phyloP scores from a whole-genome alignment of 352 stramenopile genomes.

The Pythium volutum region DNA sequence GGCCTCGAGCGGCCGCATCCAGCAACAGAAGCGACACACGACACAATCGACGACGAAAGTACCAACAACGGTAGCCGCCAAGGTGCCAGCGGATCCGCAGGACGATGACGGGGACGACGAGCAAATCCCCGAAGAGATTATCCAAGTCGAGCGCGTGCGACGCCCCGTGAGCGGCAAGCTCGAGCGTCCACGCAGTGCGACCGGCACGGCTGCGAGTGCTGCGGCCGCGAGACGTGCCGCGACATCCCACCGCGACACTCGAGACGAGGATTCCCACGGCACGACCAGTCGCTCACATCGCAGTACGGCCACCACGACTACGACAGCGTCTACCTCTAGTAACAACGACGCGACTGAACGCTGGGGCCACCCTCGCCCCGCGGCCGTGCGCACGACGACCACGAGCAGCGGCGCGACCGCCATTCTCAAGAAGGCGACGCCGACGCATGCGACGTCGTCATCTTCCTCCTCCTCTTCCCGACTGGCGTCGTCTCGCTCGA shows the following conservation, averaged over 20 bases:
- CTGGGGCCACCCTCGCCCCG: slow-evolving; percentile 44
- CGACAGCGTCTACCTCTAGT: slow-evolving; percentile 23
- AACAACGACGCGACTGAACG: slow-evolving; percentile 49
- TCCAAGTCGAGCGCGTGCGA: slow-evolving; percentile 38
- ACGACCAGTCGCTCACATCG: background rate
- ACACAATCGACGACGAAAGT: background rate
- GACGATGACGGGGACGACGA: slow-evolving; percentile 35
- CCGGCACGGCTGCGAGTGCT: slow-evolving; percentile 22
- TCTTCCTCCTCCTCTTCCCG: slow-evolving; percentile 12
- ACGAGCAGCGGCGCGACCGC: slow-evolving; percentile 33
- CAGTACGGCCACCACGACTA: slow-evolving; percentile 20
- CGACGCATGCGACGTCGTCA: slow-evolving; percentile 16
- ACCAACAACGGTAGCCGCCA: background rate
- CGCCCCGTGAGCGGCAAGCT: slow-evolving; percentile 31
- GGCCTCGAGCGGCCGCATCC: slow-evolving; percentile 15
- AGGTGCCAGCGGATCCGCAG: slow-evolving; percentile 19
- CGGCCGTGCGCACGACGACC: slow-evolving; percentile 16
- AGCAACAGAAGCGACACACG: slow-evolving; percentile 13
- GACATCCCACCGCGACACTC: slow-evolving; percentile 23
- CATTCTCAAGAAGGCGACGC: slow-evolving; percentile 33
- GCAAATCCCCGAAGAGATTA: slow-evolving; percentile 38
- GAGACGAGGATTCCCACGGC: slow-evolving; percentile 11
- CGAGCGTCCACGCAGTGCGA: slow-evolving; percentile 48
- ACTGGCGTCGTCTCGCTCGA: slow-evolving; percentile 12
- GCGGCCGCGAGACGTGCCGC: slow-evolving; percentile 16